Conservation (phyloP, 2,329 filamentous ascomycete species). For the Neospermospora avenae region DNA sequence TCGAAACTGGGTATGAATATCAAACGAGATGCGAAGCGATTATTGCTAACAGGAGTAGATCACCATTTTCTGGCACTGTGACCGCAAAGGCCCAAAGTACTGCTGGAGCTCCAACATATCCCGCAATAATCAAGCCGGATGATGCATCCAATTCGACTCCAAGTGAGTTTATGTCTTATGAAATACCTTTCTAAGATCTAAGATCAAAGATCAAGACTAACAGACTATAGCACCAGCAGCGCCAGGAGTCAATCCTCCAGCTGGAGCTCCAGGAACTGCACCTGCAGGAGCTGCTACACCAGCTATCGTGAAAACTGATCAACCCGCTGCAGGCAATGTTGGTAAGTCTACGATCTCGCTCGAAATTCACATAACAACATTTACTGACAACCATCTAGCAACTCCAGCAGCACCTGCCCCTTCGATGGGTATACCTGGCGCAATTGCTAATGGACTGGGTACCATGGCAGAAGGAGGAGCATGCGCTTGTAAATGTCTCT, state of each 20-base stretch:
- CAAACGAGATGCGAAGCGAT: background rate
- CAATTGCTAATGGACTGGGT: constrained; percentile 20
- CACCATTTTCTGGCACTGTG: constrained; percentile 37
- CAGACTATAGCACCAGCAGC: constrained; percentile 6
- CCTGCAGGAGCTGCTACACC: constrained; percentile 7
- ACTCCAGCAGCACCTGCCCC: background rate
- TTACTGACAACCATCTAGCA: background rate
- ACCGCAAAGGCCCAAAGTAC: constrained; percentile 34
- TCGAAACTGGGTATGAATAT: constrained; percentile 16
- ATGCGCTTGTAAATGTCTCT: constrained; percentile 27
- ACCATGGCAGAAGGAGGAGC: constrained; percentile 15
- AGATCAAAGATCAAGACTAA: background rate
- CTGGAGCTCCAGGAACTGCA: constrained; percentile 2
- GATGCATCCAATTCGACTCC: background rate
- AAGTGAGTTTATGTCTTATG: background rate
- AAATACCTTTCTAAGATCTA: background rate
- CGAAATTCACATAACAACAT: background rate
- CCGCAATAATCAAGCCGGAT: constrained; percentile 1
- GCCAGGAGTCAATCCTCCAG: constrained; percentile 4
- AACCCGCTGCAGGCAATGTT: background rate
- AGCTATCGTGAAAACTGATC: constrained; percentile 9
- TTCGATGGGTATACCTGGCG: constrained; percentile 20
- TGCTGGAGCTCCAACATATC: background rate
- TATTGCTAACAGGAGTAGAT: constrained; percentile 22
- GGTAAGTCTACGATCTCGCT: background rate